These are phyloP conservation scores for Beauveria scarabaeidicola DNA, from an alignment of 2,329 filamentous ascomycete species.

Conservation along the genomic window DNA sequence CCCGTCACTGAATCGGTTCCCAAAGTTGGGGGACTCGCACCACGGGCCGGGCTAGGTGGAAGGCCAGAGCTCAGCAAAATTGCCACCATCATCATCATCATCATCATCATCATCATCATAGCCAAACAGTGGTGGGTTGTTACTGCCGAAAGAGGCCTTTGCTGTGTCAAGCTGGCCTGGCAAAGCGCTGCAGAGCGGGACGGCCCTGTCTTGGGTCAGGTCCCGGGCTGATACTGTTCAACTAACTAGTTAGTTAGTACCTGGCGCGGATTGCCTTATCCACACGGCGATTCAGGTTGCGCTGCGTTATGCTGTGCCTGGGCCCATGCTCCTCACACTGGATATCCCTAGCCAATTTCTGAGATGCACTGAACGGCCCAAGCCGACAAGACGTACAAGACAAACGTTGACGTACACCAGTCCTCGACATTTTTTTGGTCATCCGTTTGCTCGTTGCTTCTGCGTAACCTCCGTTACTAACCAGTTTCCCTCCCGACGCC, in stretches of 20 bases:
- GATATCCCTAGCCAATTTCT: neutral
- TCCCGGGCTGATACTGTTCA: neutral
- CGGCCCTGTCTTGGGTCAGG: slow-evolving; percentile 1
- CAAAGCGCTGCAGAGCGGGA: slow-evolving; percentile 5
- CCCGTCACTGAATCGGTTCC: neutral
- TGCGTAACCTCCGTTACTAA: neutral
- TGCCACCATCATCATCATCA: neutral
- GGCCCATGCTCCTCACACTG: neutral
- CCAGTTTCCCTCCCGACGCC: neutral
- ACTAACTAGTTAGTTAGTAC: neutral
- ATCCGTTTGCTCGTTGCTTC: neutral
- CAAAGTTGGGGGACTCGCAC: neutral
- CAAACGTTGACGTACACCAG: neutral
- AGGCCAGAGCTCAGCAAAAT: neutral
- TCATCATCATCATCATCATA: no score
- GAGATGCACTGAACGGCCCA: neutral
- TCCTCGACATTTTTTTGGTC: neutral
- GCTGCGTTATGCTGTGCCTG: neutral
- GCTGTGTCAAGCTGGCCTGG: neutral
- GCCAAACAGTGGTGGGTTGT: neutral
- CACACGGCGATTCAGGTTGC: slow-evolving; percentile 8
- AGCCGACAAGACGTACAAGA: neutral
- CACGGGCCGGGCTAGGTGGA: neutral
- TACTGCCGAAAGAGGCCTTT: neutral
- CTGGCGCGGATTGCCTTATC: neutral